A percentile compares a stretch with the other conserved stretches of the same genome.
phyloP scores from a whole-genome alignment of 306 rosid genomes.

The Potentilla sterilis region DNA sequence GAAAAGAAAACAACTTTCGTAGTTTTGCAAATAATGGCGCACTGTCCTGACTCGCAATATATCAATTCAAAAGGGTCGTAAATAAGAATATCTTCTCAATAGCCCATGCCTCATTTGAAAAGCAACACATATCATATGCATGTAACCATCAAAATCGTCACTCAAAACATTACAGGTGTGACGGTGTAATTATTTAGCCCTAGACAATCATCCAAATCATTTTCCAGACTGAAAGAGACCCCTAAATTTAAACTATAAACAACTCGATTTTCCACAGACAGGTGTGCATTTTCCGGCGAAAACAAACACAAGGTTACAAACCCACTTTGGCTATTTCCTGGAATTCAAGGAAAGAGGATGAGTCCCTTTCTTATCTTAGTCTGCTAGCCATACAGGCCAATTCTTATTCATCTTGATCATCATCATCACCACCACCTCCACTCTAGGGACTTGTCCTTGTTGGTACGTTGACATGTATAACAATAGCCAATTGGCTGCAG shows the following conservation, averaged over 20 bases:
- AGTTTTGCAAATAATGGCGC: neutral
- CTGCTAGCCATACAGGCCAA: neutral
- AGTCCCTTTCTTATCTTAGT: slow-evolving; percentile 27
- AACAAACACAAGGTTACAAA: slow-evolving; percentile 31
- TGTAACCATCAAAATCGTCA: neutral
- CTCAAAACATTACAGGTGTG: slow-evolving; percentile 27
- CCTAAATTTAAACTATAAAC: neutral
- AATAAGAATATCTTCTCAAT: neutral
- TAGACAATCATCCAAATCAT: slow-evolving; percentile 1
- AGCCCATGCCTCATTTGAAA: neutral
- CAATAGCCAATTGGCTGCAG: neutral
- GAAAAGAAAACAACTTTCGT: neutral
- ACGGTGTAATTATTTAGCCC: slow-evolving; percentile 32
- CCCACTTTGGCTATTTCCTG: slow-evolving; percentile 34
- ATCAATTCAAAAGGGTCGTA: neutral
- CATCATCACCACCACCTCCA: slow-evolving; percentile 22
- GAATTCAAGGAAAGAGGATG: slow-evolving; percentile 29
- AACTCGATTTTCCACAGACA: slow-evolving; percentile 31
- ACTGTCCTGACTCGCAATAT: neutral
- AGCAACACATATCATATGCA: neutral
- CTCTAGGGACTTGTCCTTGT: slow-evolving; percentile 2
- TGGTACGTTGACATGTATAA: slow-evolving; percentile 8
- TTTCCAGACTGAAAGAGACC: slow-evolving; percentile 16
- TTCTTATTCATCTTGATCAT: slow-evolving; percentile 18
- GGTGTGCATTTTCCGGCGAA: slow-evolving; percentile 30